These are phyloP conservation scores for Leccinum angustisporum DNA, from an alignment of 1,284 basidiomycete species.

Conservation along the genomic window DNA sequence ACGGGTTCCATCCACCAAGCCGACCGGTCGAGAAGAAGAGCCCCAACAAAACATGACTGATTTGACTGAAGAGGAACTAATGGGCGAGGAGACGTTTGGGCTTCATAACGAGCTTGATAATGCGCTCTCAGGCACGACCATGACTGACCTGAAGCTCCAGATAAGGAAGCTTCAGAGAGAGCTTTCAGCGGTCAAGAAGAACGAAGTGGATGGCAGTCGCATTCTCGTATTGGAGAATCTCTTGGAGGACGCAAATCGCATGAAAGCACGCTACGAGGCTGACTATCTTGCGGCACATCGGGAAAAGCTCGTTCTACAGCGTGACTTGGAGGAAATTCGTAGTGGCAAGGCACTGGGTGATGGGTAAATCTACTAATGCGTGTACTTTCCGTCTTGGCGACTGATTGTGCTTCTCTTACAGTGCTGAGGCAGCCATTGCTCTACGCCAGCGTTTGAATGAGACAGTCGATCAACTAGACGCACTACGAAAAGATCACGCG, in stretches of 20 bases:
- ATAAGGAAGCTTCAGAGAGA: conserved; percentile 84
- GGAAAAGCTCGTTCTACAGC: conserved; percentile 79
- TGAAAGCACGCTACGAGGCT: conserved; percentile 86
- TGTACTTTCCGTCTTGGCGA: conserved; percentile 3
- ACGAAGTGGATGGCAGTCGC: conserved; percentile 73
- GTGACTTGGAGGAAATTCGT: conserved; percentile 85
- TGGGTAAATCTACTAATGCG: conserved; percentile 52
- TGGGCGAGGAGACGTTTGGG: conserved; percentile 50
- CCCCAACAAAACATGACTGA: conserved; percentile 29
- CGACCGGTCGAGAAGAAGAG: conserved; percentile 20
- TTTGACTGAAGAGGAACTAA: conserved; percentile 44
- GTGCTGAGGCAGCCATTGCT: conserved; percentile 84
- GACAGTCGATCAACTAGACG: conserved; percentile 80
- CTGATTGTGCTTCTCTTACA: conserved; percentile 32
- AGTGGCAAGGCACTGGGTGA: conserved; percentile 82
- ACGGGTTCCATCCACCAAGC: conserved; percentile 35
- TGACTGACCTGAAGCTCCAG: conserved; percentile 87
- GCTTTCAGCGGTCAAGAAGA: conserved; percentile 70
- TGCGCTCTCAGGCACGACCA: conserved; percentile 81
- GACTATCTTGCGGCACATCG: conserved; percentile 88
- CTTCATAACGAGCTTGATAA: conserved; percentile 85
- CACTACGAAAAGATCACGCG: conserved; percentile 63
- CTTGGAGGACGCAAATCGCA: conserved; percentile 86
- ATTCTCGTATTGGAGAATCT: conserved; percentile 86
- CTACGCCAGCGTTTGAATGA: conserved; percentile 87